Evolutionary conservation across 495 filamentous ascomycete genomes (phyloP).

Genomic region (Penicillium mononematosum): DNA sequence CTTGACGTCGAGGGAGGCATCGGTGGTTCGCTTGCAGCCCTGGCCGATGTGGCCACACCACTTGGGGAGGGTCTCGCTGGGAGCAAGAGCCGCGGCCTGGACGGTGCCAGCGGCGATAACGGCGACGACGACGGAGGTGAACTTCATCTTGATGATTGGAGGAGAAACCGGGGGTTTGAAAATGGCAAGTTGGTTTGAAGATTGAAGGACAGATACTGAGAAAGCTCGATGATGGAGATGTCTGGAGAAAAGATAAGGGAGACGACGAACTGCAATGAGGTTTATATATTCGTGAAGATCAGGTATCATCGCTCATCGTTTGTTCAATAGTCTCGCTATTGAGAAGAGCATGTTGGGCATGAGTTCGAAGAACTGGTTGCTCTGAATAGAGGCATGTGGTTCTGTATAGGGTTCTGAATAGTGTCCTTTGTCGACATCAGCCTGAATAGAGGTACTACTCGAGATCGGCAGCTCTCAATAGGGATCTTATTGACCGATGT

Average conservation of each 20-base stretch:
- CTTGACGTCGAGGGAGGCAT: slow-evolving; percentile 39
- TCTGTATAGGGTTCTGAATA: not conserved
- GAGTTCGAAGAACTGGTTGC: not conserved
- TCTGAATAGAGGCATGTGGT: not conserved
- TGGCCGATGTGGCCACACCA: slow-evolving; percentile 39
- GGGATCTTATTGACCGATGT: not conserved
- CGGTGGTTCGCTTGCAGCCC: slow-evolving; percentile 38
- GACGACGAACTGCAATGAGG: not conserved
- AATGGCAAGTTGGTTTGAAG: slow-evolving; percentile 9
- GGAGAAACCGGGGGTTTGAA: slow-evolving; percentile 9
- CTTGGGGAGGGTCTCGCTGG: slow-evolving; percentile 18
- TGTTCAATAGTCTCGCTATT: not conserved
- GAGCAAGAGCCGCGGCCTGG: slow-evolving; percentile 28
- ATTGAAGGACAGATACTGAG: slow-evolving; percentile 15
- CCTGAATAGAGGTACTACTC: not conserved
- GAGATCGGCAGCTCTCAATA: not conserved
- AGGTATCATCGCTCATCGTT: not conserved
- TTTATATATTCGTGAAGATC: slow-evolving; percentile 1
- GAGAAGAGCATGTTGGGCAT: slow-evolving; percentile 8
- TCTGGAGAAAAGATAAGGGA: slow-evolving; percentile 1
- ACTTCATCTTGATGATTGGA: slow-evolving; percentile 44
- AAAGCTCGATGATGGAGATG: slow-evolving; percentile 16
- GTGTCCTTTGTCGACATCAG: slow-evolving; percentile 4
- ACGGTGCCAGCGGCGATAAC: slow-evolving; percentile 39
- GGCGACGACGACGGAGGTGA: slow-evolving; percentile 39